phyloP scores from a whole-genome alignment of 345 rosid genomes.

The Balakata baccata region DNA sequence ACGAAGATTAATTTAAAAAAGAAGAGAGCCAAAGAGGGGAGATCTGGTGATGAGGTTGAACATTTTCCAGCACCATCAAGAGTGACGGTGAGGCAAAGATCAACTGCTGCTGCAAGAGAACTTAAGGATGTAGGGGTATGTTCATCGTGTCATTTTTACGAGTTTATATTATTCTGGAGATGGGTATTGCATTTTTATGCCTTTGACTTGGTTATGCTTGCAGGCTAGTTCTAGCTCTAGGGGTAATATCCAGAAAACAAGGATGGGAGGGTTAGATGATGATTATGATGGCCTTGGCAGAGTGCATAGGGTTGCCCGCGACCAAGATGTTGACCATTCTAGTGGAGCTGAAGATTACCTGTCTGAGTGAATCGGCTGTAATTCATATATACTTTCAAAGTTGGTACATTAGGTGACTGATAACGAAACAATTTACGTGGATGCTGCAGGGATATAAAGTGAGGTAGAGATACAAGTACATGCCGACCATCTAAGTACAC shows the following conservation, averaged over 20 bases:
- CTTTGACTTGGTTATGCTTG: slow-evolving; percentile 20
- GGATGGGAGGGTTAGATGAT: slow-evolving; percentile 47
- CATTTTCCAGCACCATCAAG: slow-evolving; percentile 80
- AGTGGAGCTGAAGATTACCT: slow-evolving; percentile 70
- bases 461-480: neutral
- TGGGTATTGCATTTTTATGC: neutral
- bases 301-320: slow-evolving; percentile 38
- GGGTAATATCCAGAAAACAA: slow-evolving; percentile 44
- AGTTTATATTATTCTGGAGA: neutral
- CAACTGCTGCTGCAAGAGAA: slow-evolving; percentile 57
- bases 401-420: neutral
- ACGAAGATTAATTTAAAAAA: slow-evolving; percentile 72
- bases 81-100: slow-evolving; percentile 65
- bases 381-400: neutral
- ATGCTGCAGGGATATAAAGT: neutral
- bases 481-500: slow-evolving; percentile 2
- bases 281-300: slow-evolving; percentile 52
- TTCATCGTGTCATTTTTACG: slow-evolving; percentile 9
- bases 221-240: slow-evolving; percentile 54
- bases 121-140: slow-evolving; percentile 67
- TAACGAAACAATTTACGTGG: neutral
- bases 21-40: slow-evolving; percentile 84
- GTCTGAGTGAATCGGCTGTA: slow-evolving; percentile 49
- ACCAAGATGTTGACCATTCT: slow-evolving; percentile 46
- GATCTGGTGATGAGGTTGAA: slow-evolving; percentile 76